phyloP scores from a whole-genome alignment of 192 early-diverging fungal genomes.

The Podila clonocystis region DNA sequence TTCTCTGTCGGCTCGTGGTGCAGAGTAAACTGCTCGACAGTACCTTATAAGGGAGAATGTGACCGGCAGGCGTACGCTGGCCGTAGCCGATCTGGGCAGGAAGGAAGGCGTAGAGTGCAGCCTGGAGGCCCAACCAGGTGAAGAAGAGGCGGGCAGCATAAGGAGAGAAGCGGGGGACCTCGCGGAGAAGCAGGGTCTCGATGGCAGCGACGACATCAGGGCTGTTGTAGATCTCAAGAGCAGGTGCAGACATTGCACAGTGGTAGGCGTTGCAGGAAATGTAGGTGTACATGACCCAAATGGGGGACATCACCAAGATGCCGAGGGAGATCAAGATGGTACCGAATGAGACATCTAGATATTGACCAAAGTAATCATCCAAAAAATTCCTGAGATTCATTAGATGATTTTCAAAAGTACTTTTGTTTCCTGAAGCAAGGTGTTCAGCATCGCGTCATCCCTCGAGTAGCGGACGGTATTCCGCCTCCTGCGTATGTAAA shows the following conservation, averaged over 20 bases:
- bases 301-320: conserved; percentile 71
- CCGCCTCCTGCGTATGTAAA: too few relatives aligned
- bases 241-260: conserved; percentile 70
- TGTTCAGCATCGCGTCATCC: neutral
- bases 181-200: conserved; percentile 28
- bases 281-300: conserved; percentile 76
- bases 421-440: neutral
- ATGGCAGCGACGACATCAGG: conserved; percentile 38
- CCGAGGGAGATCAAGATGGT: conserved; percentile 62
- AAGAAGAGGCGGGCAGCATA: conserved; percentile 66
- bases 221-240: conserved; percentile 44
- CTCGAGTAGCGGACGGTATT: neutral
- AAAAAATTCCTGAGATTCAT: neutral
- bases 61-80: conserved; percentile 81
- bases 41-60: conserved; percentile 79
- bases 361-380: neutral
- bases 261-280: conserved; percentile 70
- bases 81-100: conserved; percentile 79
- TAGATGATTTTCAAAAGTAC: too few relatives aligned
- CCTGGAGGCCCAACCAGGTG: conserved; percentile 79
- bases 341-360: conserved; percentile 55
- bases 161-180: conserved; percentile 57
- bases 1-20: neutral
- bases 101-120: conserved; percentile 68
- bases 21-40: too few relatives aligned